Conservation (phyloP, 139 green algal species). For the Volvox reticuliferus region DNA sequence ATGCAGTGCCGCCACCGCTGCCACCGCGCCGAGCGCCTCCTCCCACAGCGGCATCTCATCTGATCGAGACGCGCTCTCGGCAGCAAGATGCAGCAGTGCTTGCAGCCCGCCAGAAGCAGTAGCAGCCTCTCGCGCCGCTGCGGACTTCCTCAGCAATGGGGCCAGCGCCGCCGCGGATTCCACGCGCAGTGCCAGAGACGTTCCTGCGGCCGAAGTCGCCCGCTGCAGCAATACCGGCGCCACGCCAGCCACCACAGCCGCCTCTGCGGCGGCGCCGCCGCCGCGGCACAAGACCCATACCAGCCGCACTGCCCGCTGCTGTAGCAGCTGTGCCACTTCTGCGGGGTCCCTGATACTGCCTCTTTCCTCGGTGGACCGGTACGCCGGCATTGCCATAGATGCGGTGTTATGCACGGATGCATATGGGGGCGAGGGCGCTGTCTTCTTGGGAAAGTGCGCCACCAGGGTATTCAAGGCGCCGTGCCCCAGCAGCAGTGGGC, state of each 20-base stretch:
- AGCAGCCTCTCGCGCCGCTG: not conserved
- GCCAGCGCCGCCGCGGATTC: conserved; percentile 15
- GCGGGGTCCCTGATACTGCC: no score
- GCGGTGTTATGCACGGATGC: not conserved
- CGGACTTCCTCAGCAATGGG: conserved; percentile 1
- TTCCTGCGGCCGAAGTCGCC: no score
- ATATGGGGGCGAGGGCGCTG: not conserved
- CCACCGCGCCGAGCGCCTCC: conserved; percentile 17
- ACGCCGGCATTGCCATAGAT: not conserved
- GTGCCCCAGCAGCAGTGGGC: not conserved
- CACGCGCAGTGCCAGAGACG: not conserved
- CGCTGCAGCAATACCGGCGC: not conserved
- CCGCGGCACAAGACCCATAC: conserved; percentile 27
- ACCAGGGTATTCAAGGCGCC: not conserved
- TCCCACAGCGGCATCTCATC: not conserved
- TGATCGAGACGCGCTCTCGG: no score
- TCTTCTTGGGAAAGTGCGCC: not conserved
- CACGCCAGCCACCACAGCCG: not conserved
- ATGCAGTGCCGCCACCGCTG: conserved; percentile 36
- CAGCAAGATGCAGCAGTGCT: conserved; percentile 17
- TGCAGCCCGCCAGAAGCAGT: not conserved
- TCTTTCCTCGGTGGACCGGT: not conserved
- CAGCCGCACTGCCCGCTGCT: conserved; percentile 22
- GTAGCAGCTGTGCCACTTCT: not conserved
- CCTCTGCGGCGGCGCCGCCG: conserved; percentile 21